Conservation (phyloP, 2,329 filamentous ascomycete genomes). For the Dendryphion nanum region DNA sequence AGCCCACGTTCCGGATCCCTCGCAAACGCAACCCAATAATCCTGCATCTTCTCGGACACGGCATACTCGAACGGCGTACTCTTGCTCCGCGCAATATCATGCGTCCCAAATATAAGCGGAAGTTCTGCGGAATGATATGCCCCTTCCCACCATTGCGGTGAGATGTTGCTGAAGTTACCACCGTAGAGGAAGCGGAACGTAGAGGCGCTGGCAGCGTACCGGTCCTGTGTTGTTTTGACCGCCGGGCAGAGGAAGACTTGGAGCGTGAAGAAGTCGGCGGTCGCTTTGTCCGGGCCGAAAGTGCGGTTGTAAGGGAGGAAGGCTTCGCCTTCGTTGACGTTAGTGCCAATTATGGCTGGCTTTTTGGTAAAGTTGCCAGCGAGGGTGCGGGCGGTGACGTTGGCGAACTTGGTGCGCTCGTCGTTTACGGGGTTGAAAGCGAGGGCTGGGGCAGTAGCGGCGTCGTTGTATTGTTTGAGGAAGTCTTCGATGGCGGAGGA, state of each 20-base stretch:
- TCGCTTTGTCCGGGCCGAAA: slow-evolving; percentile 21
- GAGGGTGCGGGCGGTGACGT: slow-evolving; percentile 32
- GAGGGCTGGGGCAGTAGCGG: slow-evolving; percentile 21
- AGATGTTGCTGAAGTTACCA: slow-evolving; percentile 37
- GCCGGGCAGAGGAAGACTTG: slow-evolving; percentile 29
- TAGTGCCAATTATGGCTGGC: slow-evolving; percentile 40
- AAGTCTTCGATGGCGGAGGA: slow-evolving; percentile 29
- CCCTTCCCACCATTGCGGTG: slow-evolving; percentile 33
- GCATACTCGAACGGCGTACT: slow-evolving; percentile 27
- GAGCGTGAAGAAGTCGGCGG: slow-evolving; percentile 19
- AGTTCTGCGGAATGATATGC: slow-evolving; percentile 38
- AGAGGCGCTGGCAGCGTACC: slow-evolving; percentile 19
- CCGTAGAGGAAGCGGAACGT: slow-evolving; percentile 41
- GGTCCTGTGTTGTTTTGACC: slow-evolving; percentile 23
- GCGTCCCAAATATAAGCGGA: slow-evolving; percentile 37
- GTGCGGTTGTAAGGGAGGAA: slow-evolving; percentile 32
- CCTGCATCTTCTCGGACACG: slow-evolving; percentile 38
- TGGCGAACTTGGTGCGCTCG: slow-evolving; percentile 31
- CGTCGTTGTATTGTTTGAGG: slow-evolving; percentile 28
- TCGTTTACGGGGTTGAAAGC: slow-evolving; percentile 29
- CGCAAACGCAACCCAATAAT: slow-evolving; percentile 37
- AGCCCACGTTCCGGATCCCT: slow-evolving; percentile 29
- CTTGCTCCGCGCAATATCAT: slow-evolving; percentile 23
- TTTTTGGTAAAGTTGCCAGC: slow-evolving; percentile 25
- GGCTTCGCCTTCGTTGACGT: slow-evolving; percentile 32